Evolutionary conservation across 768 basidiomycete genomes (phyloP), one percentile per base, ranked within the genome.

Genomic region (Russula compacta): DNA sequence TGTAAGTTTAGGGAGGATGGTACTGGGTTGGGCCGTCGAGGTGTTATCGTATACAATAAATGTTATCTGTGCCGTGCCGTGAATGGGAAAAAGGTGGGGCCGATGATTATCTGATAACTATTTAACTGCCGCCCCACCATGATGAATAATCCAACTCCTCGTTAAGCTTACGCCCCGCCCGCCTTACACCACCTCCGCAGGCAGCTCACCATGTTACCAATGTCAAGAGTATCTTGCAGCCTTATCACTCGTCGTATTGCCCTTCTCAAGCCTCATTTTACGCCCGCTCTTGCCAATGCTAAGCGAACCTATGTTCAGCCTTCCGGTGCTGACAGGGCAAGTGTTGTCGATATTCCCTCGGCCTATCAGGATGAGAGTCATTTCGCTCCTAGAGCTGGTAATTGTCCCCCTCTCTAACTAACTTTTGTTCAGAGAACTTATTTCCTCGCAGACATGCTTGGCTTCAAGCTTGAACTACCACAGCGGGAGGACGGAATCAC

Each of bases 291-390:
- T 43, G 8, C 48, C 19, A 42, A n/a, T 15, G 29, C 43, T 46
- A 77, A 77, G 64, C 78, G 91, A 64, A 72, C 79, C 6, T 86
- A 89, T 64, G 89, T 92, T 40, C 89, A 91, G 68, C 90, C 90
- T 14, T 90, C 91, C 5, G 81, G 82, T 60, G 83, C 90, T 57
- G 89, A 91, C 73, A 79, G 88, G 70, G 90, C 90, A 33, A 89
- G 83, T 68, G 81, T 93, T 56, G 84, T 92, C 65, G 89, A 92
- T 65, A 77, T 91, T 32, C 90, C 90, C 24, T 82, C 86, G 39
- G 79, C 82, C 4, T 88, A 87, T 71, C 79, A 83, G 66, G 84
- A 85, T 63, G 85, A 87, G 64, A 77, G 75, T 11, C 80, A 87
- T 69, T 84, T 91, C 65, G 69, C 86, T 19, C 90, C 89, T 19